These are phyloP conservation scores for Vigna nakashimae DNA, from an alignment of 306 rosid species.

Conservation along the genomic window DNA sequence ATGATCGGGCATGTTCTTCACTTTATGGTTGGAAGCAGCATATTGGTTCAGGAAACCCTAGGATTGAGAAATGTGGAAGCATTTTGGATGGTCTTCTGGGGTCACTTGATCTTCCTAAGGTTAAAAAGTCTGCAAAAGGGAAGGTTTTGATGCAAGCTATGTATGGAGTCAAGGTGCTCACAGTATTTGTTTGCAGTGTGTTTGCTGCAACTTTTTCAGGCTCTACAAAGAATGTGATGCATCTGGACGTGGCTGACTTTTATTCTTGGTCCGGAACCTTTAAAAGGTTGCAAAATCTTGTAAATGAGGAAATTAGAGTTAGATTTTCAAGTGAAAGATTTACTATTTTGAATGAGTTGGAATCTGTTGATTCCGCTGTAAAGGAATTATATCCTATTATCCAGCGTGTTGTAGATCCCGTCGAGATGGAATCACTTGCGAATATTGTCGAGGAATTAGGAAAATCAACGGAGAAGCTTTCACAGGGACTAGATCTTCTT, in stretches of 20 bases:
- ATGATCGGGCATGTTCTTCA: slow-evolving; percentile 64
- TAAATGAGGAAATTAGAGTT: slow-evolving; percentile 67
- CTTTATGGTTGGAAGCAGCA: slow-evolving; percentile 82
- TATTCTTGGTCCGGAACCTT: slow-evolving; percentile 78
- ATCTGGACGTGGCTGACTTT: slow-evolving; percentile 57
- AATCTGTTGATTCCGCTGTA: slow-evolving; percentile 67
- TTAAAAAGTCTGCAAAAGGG: slow-evolving; percentile 83
- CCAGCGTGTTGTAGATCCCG: slow-evolving; percentile 52
- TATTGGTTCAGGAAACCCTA: slow-evolving; percentile 62
- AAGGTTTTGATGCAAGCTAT: slow-evolving; percentile 87
- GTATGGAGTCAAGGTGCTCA: slow-evolving; percentile 84
- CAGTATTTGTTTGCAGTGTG: slow-evolving; percentile 73
- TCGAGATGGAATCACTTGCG: slow-evolving; percentile 46
- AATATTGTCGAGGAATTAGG: slow-evolving; percentile 56
- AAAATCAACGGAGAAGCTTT: slow-evolving; percentile 57
- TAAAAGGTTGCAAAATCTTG: slow-evolving; percentile 63
- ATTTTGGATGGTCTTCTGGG: slow-evolving; percentile 65
- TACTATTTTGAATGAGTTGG: slow-evolving; percentile 67
- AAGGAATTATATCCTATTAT: slow-evolving; percentile 70
- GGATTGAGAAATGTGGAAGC: slow-evolving; percentile 65
- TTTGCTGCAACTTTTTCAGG: slow-evolving; percentile 75
- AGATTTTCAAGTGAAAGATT: slow-evolving; percentile 55
- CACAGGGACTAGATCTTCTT: slow-evolving; percentile 80
- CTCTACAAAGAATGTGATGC: slow-evolving; percentile 57
- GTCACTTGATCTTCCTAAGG: slow-evolving; percentile 82